Conservation (phyloP, 2,329 filamentous ascomycete genomes). For the Tolypocladium ophioglossoides region DNA sequence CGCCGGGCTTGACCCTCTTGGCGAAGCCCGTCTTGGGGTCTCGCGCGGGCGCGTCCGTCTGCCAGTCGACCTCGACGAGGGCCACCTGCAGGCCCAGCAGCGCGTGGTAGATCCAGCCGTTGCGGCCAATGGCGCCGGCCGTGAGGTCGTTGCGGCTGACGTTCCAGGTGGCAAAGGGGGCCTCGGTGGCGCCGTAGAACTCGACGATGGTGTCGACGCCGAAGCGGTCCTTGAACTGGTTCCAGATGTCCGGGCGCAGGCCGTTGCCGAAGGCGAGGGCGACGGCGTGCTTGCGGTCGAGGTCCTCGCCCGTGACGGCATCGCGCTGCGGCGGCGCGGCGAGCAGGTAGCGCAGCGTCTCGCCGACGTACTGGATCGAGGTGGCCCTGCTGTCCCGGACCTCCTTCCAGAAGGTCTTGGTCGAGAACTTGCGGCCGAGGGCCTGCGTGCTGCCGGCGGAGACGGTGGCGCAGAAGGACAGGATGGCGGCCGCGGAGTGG, state of each 20-base stretch:
- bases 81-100: constrained; percentile 40
- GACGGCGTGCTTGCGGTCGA: constrained; percentile 66
- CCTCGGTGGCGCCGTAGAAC: constrained; percentile 75
- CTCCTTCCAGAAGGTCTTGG: constrained; percentile 66
- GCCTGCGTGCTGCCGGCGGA: constrained; percentile 54
- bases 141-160: constrained; percentile 60
- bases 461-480: constrained; percentile 56
- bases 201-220: constrained; percentile 63
- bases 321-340: constrained; percentile 53
- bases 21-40: constrained; percentile 62
- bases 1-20: constrained; percentile 41
- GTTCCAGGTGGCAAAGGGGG: constrained; percentile 61
- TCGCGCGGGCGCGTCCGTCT: constrained; percentile 56
- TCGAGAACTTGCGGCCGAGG: constrained; percentile 69
- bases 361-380: constrained; percentile 77
- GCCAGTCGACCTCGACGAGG: constrained; percentile 61
- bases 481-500: constrained; percentile 65
- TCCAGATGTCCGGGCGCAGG: constrained; percentile 77
- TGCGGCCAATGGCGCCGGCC: constrained; percentile 68
- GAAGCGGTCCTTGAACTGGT: constrained; percentile 71
- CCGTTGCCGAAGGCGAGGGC: constrained; percentile 75
- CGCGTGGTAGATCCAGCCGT: constrained; percentile 49
- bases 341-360: constrained; percentile 75
- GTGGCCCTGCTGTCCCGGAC: constrained; percentile 62
- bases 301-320: constrained; percentile 50